phyloP scores from a whole-genome alignment of 78 protist species.

The Pigoraptor vietnamica region DNA sequence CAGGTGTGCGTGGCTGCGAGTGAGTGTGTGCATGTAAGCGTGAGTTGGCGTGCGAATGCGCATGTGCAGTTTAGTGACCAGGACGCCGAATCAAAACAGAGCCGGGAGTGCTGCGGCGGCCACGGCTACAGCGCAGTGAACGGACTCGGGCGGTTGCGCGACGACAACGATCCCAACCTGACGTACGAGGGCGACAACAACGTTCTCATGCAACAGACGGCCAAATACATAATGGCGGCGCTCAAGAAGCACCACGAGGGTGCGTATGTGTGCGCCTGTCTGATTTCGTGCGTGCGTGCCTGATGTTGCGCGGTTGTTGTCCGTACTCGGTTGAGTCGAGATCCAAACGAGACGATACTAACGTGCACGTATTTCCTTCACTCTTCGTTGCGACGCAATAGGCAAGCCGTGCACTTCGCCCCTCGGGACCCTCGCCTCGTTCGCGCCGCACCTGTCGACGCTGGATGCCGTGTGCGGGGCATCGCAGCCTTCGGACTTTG shows the following conservation, averaged over 20 bases:
- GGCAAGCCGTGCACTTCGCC: neutral
- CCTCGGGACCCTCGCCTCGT: neutral
- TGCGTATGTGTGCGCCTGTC: neutral
- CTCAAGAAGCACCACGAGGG: neutral
- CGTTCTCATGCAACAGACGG: constrained; percentile 28
- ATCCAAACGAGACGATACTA: too few relatives aligned
- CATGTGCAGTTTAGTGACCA: too few relatives aligned
- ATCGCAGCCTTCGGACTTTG: neutral
- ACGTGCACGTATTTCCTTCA: neutral
- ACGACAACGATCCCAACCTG: neutral
- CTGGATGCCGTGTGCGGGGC: neutral
- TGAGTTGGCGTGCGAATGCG: too few relatives aligned
- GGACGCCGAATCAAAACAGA: too few relatives aligned
- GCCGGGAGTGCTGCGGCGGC: constrained; percentile 53
- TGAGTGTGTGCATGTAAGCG: too few relatives aligned
- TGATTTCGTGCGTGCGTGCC: neutral
- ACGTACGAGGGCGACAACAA: constrained; percentile 30
- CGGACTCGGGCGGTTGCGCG: neutral
- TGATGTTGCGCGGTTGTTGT: neutral
- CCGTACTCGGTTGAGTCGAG: neutral
- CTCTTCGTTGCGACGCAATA: neutral
- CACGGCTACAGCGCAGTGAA: constrained; percentile 43
- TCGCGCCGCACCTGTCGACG: neutral
- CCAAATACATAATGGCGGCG: neutral
- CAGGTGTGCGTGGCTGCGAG: too few relatives aligned